These are phyloP conservation scores for Coemansia sp. DNA, from an alignment of 192 early-diverging fungal genomes.

Conservation along the genomic window DNA sequence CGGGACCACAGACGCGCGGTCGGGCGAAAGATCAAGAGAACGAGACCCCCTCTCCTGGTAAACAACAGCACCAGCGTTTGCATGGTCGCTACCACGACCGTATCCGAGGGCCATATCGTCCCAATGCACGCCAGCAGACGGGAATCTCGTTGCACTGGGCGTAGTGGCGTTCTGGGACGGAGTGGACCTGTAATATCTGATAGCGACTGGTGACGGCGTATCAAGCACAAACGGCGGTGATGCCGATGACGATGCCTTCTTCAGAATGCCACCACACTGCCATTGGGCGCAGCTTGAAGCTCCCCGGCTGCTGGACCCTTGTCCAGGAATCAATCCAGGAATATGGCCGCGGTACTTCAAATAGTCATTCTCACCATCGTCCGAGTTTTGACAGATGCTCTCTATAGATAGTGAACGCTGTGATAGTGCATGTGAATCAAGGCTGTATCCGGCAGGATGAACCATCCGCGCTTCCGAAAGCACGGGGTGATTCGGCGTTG, in stretches of 20 bases:
- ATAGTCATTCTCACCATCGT: too few species aligned
- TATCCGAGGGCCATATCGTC: constrained; percentile 9
- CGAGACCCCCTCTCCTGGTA: constrained; percentile 32
- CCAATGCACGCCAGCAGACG: constrained; percentile 14
- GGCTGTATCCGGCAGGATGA: constrained; percentile 14
- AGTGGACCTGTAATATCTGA: constrained; percentile 20
- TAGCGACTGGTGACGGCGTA: constrained; percentile 25
- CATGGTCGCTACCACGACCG: background rate
- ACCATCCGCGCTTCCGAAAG: background rate
- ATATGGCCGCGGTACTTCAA: background rate
- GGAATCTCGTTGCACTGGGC: constrained; percentile 1
- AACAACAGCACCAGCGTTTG: constrained; percentile 14
- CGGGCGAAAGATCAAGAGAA: constrained; percentile 27
- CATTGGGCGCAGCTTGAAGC: background rate
- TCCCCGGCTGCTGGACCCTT: background rate
- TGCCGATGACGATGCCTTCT: background rate
- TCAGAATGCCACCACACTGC: background rate
- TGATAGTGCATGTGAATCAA: constrained; percentile 21
- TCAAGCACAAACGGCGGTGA: constrained; percentile 12
- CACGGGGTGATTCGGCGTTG: background rate
- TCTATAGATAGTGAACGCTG: background rate
- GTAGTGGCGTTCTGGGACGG: constrained; percentile 24
- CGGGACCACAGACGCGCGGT: background rate
- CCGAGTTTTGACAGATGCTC: background rate
- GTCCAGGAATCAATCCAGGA: background rate